Evolutionary conservation across 192 early-diverging fungal species (phyloP).

Genomic region (Mycoemilia scoparia): DNA sequence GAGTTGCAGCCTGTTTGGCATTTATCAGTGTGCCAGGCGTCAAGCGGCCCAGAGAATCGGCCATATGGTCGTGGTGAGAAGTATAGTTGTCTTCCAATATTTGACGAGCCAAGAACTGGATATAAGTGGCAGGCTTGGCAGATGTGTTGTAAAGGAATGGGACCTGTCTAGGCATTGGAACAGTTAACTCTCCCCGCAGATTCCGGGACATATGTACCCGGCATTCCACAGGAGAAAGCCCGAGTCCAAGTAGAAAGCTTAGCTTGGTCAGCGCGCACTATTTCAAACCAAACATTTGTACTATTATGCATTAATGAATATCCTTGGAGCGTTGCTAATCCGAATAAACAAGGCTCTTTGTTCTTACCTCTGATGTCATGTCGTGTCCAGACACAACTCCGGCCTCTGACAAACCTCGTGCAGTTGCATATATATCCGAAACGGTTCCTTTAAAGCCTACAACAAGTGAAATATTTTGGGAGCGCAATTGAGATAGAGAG

Average conservation of each 20-base stretch:
- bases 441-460: conserved; percentile 65
- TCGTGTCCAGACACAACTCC: conserved; percentile 81
- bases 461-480: background rate
- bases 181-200: conserved; percentile 84
- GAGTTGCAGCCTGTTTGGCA: no score
- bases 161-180: conserved; percentile 17
- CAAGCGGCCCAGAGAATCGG: no score
- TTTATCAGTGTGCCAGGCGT: no score
- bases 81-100: conserved; percentile 31
- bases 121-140: conserved; percentile 19
- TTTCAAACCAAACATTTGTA: conserved; percentile 1
- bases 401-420: conserved; percentile 57
- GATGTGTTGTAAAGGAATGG: conserved; percentile 19
- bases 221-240: conserved; percentile 41
- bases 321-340: background rate
- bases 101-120: conserved; percentile 27
- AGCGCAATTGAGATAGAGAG: conserved; percentile 9
- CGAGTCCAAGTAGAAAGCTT: conserved; percentile 71
- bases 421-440: conserved; percentile 79
- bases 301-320: conserved; percentile 2
- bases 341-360: conserved; percentile 13
- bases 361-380: conserved; percentile 92
- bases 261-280: conserved; percentile 93
- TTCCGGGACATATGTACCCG: conserved; percentile 65
- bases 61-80: no score